Evolutionary conservation across 1,284 basidiomycete species (phyloP), one percentile per base, ranked within the genome.

Genomic region (Cerioporus squamosus): DNA sequence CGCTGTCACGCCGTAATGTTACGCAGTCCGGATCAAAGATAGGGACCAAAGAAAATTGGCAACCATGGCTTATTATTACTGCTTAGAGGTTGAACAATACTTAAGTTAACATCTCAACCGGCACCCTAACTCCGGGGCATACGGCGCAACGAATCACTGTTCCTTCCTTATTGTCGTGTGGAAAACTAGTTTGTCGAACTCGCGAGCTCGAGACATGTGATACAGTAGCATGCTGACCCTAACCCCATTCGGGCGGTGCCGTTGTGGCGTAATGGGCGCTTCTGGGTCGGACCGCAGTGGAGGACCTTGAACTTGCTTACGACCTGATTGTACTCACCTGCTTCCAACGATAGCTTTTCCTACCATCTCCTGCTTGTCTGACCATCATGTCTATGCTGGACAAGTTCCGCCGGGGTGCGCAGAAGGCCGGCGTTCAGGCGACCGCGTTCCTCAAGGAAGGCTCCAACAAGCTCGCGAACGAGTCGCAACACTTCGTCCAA

Each of bases 341-440:
- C 47, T 23, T 40, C 36, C 14, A 26, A 23, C 51, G 18, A 46
- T 36, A 48, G n/a, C n/a, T 47, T 23, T 48, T 42, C 38, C 24
- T 29, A 51, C 46, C 46, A 40, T 47, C 44, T 15, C 55, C 23
- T 31, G 12, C 18, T 15, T 43, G 14, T 17, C 23, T 42, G 38
- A 18, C 46, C 52, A 61, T 46, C 36, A 79, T 86, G 84, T 82
- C 84, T 44, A 81, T 94, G 76, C 77, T 95, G 58, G 87, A 92
- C 72, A 93, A 92, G 73, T 91, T 95, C 78, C 84, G 80, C 62
- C 80, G 79, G 55, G 91, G 91, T 3, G 94, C 94, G 0, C 83
- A 87, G 70, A 93, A 93, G 71, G 94, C 93, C 1, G 85, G 88
- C 33, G 75, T 87, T 0, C 93, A 94, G 70, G 93, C 93, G 0